Percentiles rank a stretch among this genome's conserved stretches.
Evolutionary conservation across 108 stramenopile species (phyloP).

Genomic region (Nannochloropsis oceanica): DNA sequence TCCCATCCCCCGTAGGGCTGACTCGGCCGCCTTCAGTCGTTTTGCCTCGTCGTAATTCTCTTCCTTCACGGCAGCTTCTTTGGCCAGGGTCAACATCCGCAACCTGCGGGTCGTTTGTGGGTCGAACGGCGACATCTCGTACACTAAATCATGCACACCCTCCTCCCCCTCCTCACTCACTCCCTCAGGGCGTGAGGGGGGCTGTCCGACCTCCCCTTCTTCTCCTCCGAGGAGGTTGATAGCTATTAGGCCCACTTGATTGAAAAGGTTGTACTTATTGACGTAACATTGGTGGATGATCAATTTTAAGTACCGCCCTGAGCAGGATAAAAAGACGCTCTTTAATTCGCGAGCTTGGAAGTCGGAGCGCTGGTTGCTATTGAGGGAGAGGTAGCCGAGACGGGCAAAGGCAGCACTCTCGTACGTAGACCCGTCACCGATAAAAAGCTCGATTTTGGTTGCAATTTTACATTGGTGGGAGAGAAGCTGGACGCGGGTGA

Average conservation of each 20-base stretch:
- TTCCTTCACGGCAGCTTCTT: constrained; percentile 36
- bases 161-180: background rate
- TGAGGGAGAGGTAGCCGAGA: constrained; percentile 38
- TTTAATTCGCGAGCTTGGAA: constrained; percentile 47
- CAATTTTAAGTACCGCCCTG: constrained; percentile 36
- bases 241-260: constrained; percentile 39
- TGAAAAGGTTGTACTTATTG: constrained; percentile 42
- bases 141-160: background rate
- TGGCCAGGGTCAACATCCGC: constrained; percentile 29
- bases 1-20: background rate
- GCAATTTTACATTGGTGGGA: constrained; percentile 46
- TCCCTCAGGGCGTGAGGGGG: background rate
- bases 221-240: constrained; percentile 14
- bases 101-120: constrained; percentile 7
- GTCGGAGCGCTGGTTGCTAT: constrained; percentile 41
- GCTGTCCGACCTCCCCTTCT: background rate
- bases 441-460: constrained; percentile 43
- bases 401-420: constrained; percentile 31
- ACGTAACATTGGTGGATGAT: constrained; percentile 44
- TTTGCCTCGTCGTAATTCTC: constrained; percentile 48
- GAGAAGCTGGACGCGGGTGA: constrained; percentile 39
- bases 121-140: constrained; percentile 1
- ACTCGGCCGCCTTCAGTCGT: constrained; percentile 34
- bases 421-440: constrained; percentile 33
- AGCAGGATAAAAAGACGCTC: constrained; percentile 39